Base-by-base conservation (phyloP, 208 protist genomes). In the Crithidia fasciculata region DNA sequence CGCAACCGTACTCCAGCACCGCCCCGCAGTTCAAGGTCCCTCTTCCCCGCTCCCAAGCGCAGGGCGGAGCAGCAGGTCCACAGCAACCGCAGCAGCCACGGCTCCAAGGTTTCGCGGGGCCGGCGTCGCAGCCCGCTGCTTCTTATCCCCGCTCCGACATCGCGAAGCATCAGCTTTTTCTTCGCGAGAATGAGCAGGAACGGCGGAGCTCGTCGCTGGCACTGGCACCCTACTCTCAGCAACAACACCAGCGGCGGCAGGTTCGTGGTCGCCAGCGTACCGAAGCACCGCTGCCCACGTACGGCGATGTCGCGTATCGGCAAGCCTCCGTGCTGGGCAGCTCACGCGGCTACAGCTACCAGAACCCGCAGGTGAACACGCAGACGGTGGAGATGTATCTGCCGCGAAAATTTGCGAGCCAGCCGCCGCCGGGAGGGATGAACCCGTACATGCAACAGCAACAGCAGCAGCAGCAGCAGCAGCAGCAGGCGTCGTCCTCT, bases 281-380 rank as follows among this genome's bases (percentile, higher is more conserved):
- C 0, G 74, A 80, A 47, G 67, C 28, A 5, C 3, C 28, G 9
- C 45, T 67, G 45, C 63, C 63, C 9, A 50, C 43, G 9, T 61
- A 68, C 64, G n/a, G 15, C 45, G 49, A 37, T 7, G 28, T 64
- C 12, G 37, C 49, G 54, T 45, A 69, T 50, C 55, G 41, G 55
- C 39, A 44, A 47, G 45, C 59, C 10, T 53, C 74, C 10, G 74
- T 80, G 37, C 43, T 80, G 39, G 68, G 71, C 16, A 64, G 18
- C 61, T 56, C 74, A 5, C 52, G 36, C 5, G 68, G 54, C 43
- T 80, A 80, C 54, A 70, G 60, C 68, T 67, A 69, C 47, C 71
- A 74, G 19, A 80, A 80, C 50, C 68, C 68, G 8, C 74, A 80
- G 52, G 68, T 80, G n/a, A 80, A 65, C 74, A 80, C 74, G 39